phyloP scores from a whole-genome alignment of 371 early-diverging fungal genomes.

The Phascolomyces articulosus region DNA sequence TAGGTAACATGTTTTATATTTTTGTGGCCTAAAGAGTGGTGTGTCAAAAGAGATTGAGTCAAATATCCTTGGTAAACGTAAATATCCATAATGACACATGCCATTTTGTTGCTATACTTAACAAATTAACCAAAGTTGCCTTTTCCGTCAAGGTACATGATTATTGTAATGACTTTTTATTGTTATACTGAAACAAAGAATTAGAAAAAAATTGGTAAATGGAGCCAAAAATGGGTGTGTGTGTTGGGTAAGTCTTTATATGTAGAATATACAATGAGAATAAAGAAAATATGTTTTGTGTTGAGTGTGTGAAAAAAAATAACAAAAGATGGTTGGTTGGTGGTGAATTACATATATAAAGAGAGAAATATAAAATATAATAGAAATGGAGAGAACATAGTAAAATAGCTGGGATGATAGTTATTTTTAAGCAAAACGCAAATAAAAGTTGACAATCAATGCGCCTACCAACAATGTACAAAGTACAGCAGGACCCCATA shows the following conservation, averaged over 20 bases:
- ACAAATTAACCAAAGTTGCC: too few relatives aligned
- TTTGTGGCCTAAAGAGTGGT: too few relatives aligned
- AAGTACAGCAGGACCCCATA: constrained; percentile 82
- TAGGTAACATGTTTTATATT: background rate
- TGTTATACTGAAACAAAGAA: too few relatives aligned
- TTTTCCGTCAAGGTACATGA: too few relatives aligned
- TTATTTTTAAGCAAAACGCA: constrained; percentile 33
- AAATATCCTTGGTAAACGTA: too few relatives aligned
- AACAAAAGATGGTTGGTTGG: background rate
- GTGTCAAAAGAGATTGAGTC: too few relatives aligned
- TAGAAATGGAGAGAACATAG: background rate
- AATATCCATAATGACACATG: too few relatives aligned
- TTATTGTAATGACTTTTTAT: too few relatives aligned
- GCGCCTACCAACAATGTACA: constrained; percentile 81
- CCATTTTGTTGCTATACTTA: too few relatives aligned
- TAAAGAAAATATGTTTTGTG: too few relatives aligned
- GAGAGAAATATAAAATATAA: constrained; percentile 1
- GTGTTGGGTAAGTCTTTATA: background rate
- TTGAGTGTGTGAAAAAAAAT: background rate
- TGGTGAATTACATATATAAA: background rate
- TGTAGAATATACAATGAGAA: background rate
- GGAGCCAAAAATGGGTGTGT: background rate
- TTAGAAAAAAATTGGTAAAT: too few relatives aligned
- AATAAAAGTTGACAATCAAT: constrained; percentile 46
- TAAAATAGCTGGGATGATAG: background rate